phyloP scores from a whole-genome alignment of 139 green algal species.

The Raphidocelis subcapitata region DNA sequence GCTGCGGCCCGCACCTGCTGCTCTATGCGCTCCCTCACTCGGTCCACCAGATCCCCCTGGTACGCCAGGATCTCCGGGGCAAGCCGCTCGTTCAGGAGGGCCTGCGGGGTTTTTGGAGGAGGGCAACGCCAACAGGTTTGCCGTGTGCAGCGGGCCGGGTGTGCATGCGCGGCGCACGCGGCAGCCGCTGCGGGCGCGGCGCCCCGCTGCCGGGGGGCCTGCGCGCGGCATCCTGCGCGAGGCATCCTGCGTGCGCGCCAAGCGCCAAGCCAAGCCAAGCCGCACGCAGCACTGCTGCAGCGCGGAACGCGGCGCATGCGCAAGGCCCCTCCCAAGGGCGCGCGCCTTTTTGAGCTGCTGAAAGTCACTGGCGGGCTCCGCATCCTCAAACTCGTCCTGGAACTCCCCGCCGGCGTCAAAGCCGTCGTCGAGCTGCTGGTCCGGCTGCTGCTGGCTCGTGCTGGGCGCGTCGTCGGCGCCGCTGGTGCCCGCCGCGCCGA shows the following conservation, averaged over 20 bases:
- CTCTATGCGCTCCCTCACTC: slow-evolving; percentile 2
- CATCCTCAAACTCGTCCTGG: neutral
- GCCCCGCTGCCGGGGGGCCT: too few relatives aligned
- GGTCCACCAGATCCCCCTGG: slow-evolving; percentile 17
- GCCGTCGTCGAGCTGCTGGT: neutral
- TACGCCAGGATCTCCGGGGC: slow-evolving; percentile 23
- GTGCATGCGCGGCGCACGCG: too few relatives aligned
- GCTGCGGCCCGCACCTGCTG: slow-evolving; percentile 21
- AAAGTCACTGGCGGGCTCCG: slow-evolving; percentile 3
- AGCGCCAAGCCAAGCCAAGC: too few relatives aligned
- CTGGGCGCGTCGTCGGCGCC: neutral
- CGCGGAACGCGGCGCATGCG: too few relatives aligned
- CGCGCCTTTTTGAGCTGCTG: slow-evolving; percentile 14
- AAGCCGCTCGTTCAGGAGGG: slow-evolving; percentile 20
- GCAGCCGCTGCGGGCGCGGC: too few relatives aligned
- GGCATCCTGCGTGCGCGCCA: too few relatives aligned
- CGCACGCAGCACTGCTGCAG: too few relatives aligned
- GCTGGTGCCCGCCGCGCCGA: neutral
- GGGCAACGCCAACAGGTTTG: too few relatives aligned
- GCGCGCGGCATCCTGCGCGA: too few relatives aligned
- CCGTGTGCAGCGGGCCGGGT: too few relatives aligned
- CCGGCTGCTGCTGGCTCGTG: neutral
- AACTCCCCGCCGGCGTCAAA: neutral
- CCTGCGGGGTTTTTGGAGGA: slow-evolving; percentile 3
- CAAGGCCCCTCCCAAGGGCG: too few relatives aligned